Conservation (phyloP, 148 eudicot genomes). For the Nepenthes gracilis region DNA sequence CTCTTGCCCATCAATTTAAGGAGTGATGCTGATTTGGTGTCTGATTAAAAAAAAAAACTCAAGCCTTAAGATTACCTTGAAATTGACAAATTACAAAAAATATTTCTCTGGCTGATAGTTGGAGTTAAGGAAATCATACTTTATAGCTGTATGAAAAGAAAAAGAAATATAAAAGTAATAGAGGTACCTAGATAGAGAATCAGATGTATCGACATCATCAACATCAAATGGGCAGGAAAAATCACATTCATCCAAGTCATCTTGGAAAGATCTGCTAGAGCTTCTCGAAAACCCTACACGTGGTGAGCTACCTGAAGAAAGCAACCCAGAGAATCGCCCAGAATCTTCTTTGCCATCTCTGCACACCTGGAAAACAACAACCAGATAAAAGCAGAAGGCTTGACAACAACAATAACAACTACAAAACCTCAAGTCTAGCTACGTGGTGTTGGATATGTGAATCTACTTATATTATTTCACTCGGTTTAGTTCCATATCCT, state of each 20-base stretch:
- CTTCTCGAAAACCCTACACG: conserved; percentile 73
- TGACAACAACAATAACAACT: background rate
- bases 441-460: too few species aligned
- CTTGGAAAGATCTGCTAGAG: conserved; percentile 92
- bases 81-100: too few species aligned
- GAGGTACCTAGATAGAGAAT: conserved; percentile 61
- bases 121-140: background rate
- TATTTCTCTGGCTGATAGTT: background rate
- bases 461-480: too few species aligned
- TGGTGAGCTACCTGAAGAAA: conserved; percentile 83
- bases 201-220: conserved; percentile 79
- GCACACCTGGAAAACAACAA: conserved; percentile 33
- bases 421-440: too few species aligned
- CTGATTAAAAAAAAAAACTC: too few species aligned
- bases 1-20: too few species aligned
- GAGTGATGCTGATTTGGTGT: too few species aligned
- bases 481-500: too few species aligned
- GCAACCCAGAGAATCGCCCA: conserved; percentile 85
- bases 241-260: conserved; percentile 77
- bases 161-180: background rate
- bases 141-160: background rate
- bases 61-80: too few species aligned
- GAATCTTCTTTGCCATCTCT: conserved; percentile 81
- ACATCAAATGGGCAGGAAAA: conserved; percentile 86
- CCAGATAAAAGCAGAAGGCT: conserved; percentile 11